Evolutionary conservation across 257 asterid species (phyloP).

Genomic region (Salvia rosmarinus): DNA sequence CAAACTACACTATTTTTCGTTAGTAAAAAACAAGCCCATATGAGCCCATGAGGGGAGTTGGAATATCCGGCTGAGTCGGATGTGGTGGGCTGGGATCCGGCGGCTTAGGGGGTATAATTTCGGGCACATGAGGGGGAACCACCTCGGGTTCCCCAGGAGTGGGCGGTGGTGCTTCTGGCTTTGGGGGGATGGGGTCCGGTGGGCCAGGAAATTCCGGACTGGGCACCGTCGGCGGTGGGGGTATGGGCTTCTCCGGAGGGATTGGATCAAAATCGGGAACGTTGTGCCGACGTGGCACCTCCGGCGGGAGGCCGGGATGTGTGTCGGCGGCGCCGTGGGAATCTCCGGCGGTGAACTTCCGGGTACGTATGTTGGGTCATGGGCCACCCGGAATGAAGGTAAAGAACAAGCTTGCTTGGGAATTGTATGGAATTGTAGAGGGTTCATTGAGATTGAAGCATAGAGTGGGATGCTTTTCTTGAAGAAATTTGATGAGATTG

Average conservation of each 20-base stretch:
- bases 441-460: constrained; percentile 23
- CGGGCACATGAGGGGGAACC: constrained; percentile 59
- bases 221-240: constrained; percentile 48
- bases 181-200: constrained; percentile 48
- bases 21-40: constrained; percentile 37
- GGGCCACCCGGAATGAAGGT: constrained; percentile 30
- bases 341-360: constrained; percentile 53
- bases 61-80: constrained; percentile 38
- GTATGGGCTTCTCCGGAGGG: constrained; percentile 58
- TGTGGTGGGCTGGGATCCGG: constrained; percentile 40
- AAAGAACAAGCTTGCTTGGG: not conserved
- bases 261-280: constrained; percentile 58
- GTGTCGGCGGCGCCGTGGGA: constrained; percentile 42
- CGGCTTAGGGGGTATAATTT: constrained; percentile 36
- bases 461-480: constrained; percentile 37
- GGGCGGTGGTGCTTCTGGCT: constrained; percentile 48
- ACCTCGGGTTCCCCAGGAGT: constrained; percentile 54
- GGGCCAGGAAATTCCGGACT: constrained; percentile 53
- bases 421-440: not conserved
- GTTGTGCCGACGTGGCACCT: constrained; percentile 47
- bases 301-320: constrained; percentile 43
- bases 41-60: constrained; percentile 43
- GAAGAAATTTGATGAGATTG: constrained; percentile 39
- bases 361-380: constrained; percentile 42
- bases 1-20: not conserved